Conservation (phyloP, 2,329 filamentous ascomycete genomes). For the Microdochium nivale region DNA sequence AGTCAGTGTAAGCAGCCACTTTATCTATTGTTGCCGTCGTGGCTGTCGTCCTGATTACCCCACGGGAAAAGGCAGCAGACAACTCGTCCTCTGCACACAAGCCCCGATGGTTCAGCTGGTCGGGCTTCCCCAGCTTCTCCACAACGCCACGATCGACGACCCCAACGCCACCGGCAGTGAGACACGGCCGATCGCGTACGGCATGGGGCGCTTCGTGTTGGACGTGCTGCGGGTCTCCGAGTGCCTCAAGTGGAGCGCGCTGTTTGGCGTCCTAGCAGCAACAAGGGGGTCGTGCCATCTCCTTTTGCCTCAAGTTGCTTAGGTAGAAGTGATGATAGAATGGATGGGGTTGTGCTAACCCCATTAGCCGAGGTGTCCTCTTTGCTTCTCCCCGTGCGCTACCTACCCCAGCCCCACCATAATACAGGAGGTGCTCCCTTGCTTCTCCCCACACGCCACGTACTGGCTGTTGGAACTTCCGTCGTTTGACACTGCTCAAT, state of each 20-base stretch:
- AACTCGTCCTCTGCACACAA: background rate
- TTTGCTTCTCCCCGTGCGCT: background rate
- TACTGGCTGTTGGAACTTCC: background rate
- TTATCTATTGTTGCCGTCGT: background rate
- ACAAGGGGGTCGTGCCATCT: no score
- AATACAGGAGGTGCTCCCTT: no score
- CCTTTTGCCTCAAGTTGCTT: background rate
- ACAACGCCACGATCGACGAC: background rate
- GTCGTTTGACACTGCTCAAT: background rate
- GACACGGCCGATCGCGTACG: background rate
- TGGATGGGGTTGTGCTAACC: background rate
- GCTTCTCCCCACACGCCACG: no score
- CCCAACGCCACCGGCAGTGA: background rate
- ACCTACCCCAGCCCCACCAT: background rate
- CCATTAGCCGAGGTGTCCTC: background rate
- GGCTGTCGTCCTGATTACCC: background rate
- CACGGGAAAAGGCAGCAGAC: background rate
- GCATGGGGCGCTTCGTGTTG: background rate
- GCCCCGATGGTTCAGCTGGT: background rate
- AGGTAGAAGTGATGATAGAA: background rate
- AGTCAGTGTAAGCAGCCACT: background rate
- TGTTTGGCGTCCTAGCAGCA: no score
- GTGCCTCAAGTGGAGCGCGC: no score
- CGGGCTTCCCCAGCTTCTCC: background rate
- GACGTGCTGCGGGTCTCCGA: background rate